Percentiles rank a stretch among this genome's conserved stretches.
phyloP scores from a whole-genome alignment of 306 rosid species.

The Echinosophora koreensis region DNA sequence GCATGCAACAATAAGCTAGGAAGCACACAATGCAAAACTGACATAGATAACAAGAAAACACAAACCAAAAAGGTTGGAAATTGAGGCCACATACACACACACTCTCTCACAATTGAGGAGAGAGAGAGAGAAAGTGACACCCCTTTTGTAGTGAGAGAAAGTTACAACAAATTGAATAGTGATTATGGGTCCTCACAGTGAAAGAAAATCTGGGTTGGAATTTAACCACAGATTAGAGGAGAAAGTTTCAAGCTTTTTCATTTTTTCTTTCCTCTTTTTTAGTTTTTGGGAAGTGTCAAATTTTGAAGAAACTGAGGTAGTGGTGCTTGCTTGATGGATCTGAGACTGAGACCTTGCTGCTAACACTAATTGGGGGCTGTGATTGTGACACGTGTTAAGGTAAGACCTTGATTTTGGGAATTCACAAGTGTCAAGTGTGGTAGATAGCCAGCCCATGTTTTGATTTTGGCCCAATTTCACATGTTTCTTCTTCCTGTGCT shows the following conservation, averaged over 20 bases:
- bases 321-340: background rate
- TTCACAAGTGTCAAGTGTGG: no score
- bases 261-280: background rate
- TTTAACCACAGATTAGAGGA: background rate
- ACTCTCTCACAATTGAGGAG: background rate
- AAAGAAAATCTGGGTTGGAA: background rate
- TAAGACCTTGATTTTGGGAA: background rate
- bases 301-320: background rate
- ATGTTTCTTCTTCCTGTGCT: no score
- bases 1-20: slow-evolving; percentile 52
- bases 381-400: slow-evolving; percentile 15
- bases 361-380: background rate
- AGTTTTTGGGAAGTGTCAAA: background rate
- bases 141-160: background rate
- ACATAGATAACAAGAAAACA: slow-evolving; percentile 28
- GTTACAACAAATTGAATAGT: background rate
- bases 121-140: slow-evolving; percentile 9
- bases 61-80: background rate
- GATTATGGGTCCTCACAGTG: background rate
- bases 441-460: no score
- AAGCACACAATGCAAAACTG: slow-evolving; percentile 46
- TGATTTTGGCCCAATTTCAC: no score
- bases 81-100: background rate
- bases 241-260: slow-evolving; percentile 30
- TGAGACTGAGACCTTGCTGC: no score